phyloP scores from a whole-genome alignment of 768 basidiomycete genomes.

The Pleurotus salmoneostramineus region DNA sequence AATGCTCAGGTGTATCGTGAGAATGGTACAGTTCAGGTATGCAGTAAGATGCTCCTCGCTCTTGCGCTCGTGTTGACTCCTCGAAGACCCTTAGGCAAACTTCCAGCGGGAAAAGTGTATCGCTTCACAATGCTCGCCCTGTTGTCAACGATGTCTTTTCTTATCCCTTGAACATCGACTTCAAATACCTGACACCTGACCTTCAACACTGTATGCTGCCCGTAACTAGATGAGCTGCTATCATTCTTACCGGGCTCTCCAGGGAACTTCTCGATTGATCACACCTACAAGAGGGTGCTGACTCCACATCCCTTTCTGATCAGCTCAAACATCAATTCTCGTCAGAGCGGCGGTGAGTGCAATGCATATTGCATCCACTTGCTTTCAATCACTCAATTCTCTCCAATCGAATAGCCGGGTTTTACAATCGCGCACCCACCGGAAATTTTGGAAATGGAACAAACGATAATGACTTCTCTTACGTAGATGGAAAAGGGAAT shows the following conservation, averaged over 20 bases:
- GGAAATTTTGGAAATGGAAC: conserved; percentile 67
- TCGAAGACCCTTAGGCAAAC: conserved; percentile 36
- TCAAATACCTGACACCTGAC: conserved; percentile 30
- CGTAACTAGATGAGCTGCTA: not conserved
- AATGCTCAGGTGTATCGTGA: conserved; percentile 63
- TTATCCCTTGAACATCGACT: conserved; percentile 43
- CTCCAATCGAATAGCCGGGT: conserved; percentile 34
- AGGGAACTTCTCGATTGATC: conserved; percentile 59
- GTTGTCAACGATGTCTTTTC: conserved; percentile 37
- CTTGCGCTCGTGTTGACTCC: not conserved
- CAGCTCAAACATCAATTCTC: conserved; percentile 52
- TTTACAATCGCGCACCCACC: conserved; percentile 36
- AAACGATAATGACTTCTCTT: conserved; percentile 63
- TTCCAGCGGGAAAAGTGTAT: conserved; percentile 29
- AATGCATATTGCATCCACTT: not conserved
- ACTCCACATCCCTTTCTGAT: conserved; percentile 56
- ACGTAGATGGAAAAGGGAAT: conserved; percentile 54
- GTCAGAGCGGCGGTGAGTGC: conserved; percentile 53
- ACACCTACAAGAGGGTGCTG: conserved; percentile 60
- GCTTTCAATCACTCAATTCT: not conserved
- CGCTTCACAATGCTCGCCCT: conserved; percentile 37
- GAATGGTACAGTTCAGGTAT: conserved; percentile 35
- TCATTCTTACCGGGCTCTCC: not conserved
- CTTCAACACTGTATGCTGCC: conserved; percentile 29
- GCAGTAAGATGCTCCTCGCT: not conserved